Evolutionary conservation across 441 rosid genomes (phyloP), one percentile per base, ranked within the genome.

Genomic region (Populus hybrid): DNA sequence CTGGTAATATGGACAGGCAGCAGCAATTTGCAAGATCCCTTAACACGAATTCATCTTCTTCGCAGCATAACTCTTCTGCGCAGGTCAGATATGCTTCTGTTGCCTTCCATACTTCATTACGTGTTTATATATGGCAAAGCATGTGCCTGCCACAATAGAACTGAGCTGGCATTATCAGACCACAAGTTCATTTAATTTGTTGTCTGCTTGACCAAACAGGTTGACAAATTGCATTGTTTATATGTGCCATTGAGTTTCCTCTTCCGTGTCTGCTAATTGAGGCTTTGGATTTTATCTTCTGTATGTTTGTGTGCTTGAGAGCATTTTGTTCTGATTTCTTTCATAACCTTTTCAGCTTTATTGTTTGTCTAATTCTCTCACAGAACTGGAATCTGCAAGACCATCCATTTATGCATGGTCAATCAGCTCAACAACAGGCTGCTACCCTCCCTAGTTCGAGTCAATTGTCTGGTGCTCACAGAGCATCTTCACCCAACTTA

Each of bases 81-180:
- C 91, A 82, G 91, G 92, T 84, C 76, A 45, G 76, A 71, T 75
- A 74, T 79, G 28, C 33, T 63, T 81, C 45, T 18, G 50, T 45
- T 67, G 20, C 74, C 6, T 4, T 12, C 28, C 64, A 42, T 71
- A 31, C 9, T 63, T 36, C 53, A 1, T 69, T 16, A 7, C 16
- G 6, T 40, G 20, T 75, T 42, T 7, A 3, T 50, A 16, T 16
- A 50, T 14, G 59, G 59, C 6, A 5, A 42, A 8, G 28, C 64
- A 18, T 11, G 68, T 7, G 12, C 33, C 28, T 64, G 59, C 35
- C 12, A 24, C 18, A 33, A 9, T 36, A 0, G 9, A 5, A 31
- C 6, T 31, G 26, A 20, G 7, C 35, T 14, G 68, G 31, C 67
- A 31, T 20, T 59, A 26, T 20, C 35, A 68, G 68, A 73, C 7